A percentile compares a stretch with the other conserved stretches of the same genome.
Conservation (phyloP, 2,329 filamentous ascomycete genomes). For the Apiospora phragmitis region DNA sequence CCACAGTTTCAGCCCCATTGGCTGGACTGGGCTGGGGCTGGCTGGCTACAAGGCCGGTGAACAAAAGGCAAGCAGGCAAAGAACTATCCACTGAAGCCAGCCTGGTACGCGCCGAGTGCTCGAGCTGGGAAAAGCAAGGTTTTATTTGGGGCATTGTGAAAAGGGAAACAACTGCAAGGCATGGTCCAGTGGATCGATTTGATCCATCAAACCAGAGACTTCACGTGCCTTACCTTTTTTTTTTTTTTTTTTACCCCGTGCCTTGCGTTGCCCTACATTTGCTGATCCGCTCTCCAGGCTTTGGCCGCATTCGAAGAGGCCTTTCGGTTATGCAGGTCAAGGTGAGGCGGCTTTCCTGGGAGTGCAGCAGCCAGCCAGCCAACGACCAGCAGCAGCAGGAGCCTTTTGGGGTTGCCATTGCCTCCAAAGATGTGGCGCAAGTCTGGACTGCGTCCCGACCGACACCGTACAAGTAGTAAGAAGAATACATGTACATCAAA, state of each 20-base stretch:
- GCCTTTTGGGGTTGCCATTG: not conserved
- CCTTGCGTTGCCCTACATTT: not conserved
- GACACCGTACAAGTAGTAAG: not conserved
- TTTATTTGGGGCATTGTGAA: not conserved
- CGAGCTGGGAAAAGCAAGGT: conserved; percentile 1
- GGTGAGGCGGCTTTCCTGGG: conserved; percentile 1
- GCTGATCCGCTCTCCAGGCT: conserved; percentile 4
- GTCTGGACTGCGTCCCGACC: conserved; percentile 4
- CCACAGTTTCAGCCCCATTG: not conserved
- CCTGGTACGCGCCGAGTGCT: conserved; percentile 3
- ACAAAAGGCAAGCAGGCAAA: not conserved
- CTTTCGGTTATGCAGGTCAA: conserved; percentile 8
- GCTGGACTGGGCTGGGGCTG: not conserved
- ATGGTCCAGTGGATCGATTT: not conserved
- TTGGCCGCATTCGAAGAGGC: conserved; percentile 8
- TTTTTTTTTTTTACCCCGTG: not conserved
- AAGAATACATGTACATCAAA: not conserved
- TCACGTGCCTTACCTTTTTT: conserved; percentile 6
- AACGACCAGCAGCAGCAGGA: not conserved
- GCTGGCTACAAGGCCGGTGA: not conserved
- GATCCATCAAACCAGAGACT: conserved; percentile 5
- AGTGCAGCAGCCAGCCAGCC: not conserved
- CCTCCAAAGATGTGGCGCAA: conserved; percentile 8
- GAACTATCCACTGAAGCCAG: not conserved
- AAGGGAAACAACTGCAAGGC: not conserved